phyloP scores from a whole-genome alignment of 306 rosid genomes.

The Sechiopsis laciniata region DNA sequence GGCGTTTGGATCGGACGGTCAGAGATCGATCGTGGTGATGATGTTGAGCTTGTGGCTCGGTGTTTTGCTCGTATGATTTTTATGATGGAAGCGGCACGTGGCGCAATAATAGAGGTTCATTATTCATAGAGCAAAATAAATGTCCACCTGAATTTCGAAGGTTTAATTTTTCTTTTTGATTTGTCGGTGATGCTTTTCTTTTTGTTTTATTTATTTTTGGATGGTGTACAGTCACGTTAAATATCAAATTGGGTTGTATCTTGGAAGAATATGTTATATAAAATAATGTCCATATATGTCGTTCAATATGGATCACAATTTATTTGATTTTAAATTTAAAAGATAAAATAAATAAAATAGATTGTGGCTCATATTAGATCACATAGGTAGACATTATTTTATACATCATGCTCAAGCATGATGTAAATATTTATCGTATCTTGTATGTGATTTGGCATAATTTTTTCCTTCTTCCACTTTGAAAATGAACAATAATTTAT shows the following conservation, averaged over 20 bases:
- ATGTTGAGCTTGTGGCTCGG: conserved; percentile 46
- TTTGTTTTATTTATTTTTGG: not conserved
- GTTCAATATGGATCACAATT: too few relatives aligned
- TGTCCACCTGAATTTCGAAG: not conserved
- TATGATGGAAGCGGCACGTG: not conserved
- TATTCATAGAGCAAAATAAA: conserved; percentile 19
- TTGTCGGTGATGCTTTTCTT: conserved; percentile 16
- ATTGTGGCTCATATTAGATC: too few relatives aligned
- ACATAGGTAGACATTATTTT: too few relatives aligned
- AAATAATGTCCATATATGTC: too few relatives aligned
- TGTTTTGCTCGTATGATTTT: conserved; percentile 36
- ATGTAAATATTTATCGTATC: too few relatives aligned
- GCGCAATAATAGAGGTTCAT: not conserved
- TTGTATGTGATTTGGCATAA: too few relatives aligned
- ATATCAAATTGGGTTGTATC: conserved; percentile 7
- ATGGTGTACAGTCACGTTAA: conserved; percentile 21
- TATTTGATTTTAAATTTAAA: too few relatives aligned
- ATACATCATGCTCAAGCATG: too few relatives aligned
- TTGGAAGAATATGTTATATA: too few relatives aligned
- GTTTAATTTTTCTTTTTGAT: not conserved
- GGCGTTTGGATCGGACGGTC: conserved; percentile 30
- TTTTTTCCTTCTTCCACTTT: not conserved
- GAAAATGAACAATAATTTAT: conserved; percentile 11
- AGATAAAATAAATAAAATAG: too few relatives aligned
- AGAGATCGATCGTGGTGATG: conserved; percentile 34